Conservation (phyloP, 164 flowering plant species). For the Vitis cinerea region DNA sequence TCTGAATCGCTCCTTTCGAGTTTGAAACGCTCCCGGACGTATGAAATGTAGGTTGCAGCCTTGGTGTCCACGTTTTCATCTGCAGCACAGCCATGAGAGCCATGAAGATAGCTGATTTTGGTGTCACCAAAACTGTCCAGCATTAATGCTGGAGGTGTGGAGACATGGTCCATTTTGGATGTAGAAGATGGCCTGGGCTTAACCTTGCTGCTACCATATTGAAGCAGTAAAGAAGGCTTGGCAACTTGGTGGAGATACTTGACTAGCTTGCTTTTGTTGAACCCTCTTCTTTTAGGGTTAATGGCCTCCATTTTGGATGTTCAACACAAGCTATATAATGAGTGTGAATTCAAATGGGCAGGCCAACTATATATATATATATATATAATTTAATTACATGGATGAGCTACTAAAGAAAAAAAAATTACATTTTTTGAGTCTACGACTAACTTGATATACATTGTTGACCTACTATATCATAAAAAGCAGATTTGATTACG, state of each 20-base stretch:
- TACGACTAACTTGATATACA: too few species aligned
- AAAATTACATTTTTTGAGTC: too few species aligned
- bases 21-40: constrained; percentile 24
- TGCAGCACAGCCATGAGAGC: constrained; percentile 8
- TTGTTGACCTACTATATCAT: too few species aligned
- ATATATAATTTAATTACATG: too few species aligned
- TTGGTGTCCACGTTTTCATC: constrained; percentile 31
- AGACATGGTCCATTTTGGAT: neutral
- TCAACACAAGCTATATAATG: too few species aligned
- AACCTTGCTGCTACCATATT: neutral
- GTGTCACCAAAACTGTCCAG: neutral
- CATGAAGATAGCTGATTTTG: neutral
- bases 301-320: constrained; percentile 5
- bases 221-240: constrained; percentile 1
- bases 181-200: constrained; percentile 4
- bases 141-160: neutral
- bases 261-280: constrained; percentile 23
- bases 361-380: too few species aligned
- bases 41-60: constrained; percentile 28
- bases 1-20: constrained; percentile 17
- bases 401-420: too few species aligned
- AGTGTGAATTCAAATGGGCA: too few species aligned
- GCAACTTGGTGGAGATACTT: constrained; percentile 12
- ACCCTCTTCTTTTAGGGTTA: constrained; percentile 6
- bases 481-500: too few species aligned